Evolutionary conservation across 179 eudicot species (phyloP), one percentile per base, ranked within the genome.

Genomic region (Pouteria campechiana): DNA sequence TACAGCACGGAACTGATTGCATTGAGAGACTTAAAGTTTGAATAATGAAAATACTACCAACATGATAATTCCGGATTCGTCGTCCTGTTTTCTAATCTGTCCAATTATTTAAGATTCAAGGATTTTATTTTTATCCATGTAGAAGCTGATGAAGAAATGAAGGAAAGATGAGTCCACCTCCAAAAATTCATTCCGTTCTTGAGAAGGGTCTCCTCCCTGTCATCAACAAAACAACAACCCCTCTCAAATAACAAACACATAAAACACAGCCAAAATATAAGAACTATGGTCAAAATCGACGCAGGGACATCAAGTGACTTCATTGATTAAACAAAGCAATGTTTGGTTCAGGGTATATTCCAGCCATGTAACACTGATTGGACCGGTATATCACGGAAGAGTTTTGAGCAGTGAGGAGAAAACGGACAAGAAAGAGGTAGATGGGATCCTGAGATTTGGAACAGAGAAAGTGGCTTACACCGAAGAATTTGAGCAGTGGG

Each of bases 131-230:
- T n/a, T n/a, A n/a, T n/a, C n/a, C n/a, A n/a, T n/a, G n/a, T n/a
- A n/a, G n/a, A n/a, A n/a, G n/a, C n/a, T n/a, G n/a, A n/a, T n/a
- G n/a, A n/a, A n/a, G n/a, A n/a, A n/a, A n/a, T n/a, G n/a, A n/a
- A n/a, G n/a, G n/a, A n/a, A n/a, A n/a, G n/a, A n/a, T n/a, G n/a
- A n/a, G n/a, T n/a, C n/a, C 54, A 73, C 74, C 79, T 73, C 79
- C 41, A 68, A 50, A 12, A 46, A n/a, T 20, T 56, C 50, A 43
- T 64, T 64, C 16, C 75, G 54, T 32, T 68, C 69, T 57, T 38
- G 45, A 49, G 75, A 65, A 17, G 79, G 79, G 61, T 73, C 79
- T 23, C 69, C 68, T 28, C 65, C 74, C 79, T 73, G 60, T 35
- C 41, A 58, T 35, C 25, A 24, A 25, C 16, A 30, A 52, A 37